phyloP scores from a whole-genome alignment of 495 filamentous ascomycete genomes.

The Tuber calosporum region DNA sequence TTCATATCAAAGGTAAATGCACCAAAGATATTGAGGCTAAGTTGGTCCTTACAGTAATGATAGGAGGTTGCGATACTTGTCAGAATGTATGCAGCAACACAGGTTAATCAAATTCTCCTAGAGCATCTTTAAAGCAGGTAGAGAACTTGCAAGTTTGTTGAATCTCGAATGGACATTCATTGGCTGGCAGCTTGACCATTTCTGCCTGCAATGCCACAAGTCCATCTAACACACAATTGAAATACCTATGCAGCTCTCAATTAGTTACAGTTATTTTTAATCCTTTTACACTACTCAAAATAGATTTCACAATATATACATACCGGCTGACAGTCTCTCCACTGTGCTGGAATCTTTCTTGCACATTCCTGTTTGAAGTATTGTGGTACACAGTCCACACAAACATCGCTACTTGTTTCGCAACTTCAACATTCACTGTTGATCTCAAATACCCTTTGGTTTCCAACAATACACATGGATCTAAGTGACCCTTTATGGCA shows the following conservation, averaged over 20 bases:
- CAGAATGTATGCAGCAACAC: too few species aligned
- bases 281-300: too few species aligned
- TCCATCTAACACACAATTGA: neutral
- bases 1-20: too few species aligned
- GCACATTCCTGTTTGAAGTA: neutral
- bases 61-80: too few species aligned
- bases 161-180: neutral
- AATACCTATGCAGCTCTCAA: neutral
- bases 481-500: too few species aligned
- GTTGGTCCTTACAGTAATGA: too few species aligned
- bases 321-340: neutral
- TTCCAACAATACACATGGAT: too few species aligned
- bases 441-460: too few species aligned
- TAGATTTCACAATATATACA: too few species aligned
- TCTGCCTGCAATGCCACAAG: neutral
- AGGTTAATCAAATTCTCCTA: neutral
- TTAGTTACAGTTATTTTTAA: too few species aligned
- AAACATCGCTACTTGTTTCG: neutral
- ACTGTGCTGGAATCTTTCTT: slow-evolving; percentile 7
- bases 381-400: neutral
- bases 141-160: neutral
- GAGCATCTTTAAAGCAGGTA: slow-evolving; percentile 2
- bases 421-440: neutral
- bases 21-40: too few species aligned
- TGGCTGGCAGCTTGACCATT: neutral